A percentile compares a stretch with the other conserved stretches of the same genome.
These are phyloP conservation scores for Pichia nakasei DNA, from an alignment of 805 yeast species.

Conservation along the genomic window DNA sequence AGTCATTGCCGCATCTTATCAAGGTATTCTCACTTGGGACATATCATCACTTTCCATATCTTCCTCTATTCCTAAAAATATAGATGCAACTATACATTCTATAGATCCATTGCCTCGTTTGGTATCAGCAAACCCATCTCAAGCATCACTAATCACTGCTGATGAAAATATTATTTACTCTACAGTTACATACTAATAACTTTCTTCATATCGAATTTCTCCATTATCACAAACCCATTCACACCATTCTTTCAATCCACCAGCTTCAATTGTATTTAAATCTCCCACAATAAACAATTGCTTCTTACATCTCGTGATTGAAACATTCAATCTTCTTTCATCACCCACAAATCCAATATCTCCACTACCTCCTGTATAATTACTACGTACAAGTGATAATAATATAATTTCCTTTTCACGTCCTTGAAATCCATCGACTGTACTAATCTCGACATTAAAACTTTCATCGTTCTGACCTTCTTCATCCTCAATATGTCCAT, in stretches of 20 bases:
- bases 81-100: not conserved
- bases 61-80: not conserved
- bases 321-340: constrained; percentile 77
- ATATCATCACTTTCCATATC: not conserved
- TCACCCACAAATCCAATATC: constrained; percentile 82
- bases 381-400: constrained; percentile 74
- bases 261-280: constrained; percentile 52
- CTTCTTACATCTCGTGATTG: constrained; percentile 82
- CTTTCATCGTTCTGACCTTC: constrained; percentile 13
- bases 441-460: constrained; percentile 62
- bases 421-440: constrained; percentile 97
- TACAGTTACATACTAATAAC: no score
- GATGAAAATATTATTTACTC: not conserved
- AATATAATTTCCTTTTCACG: constrained; percentile 86
- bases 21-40: not conserved
- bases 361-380: constrained; percentile 32
- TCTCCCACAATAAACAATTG: constrained; percentile 86
- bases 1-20: not conserved
- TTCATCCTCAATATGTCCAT: constrained; percentile 12
- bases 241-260: constrained; percentile 54
- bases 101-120: constrained; percentile 25
- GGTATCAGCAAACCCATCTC: not conserved
- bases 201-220: constrained; percentile 45
- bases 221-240: constrained; percentile 57
- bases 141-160: not conserved